A percentile compares a stretch with the other conserved stretches of the same genome.
Conservation (phyloP, 371 early-diverging fungal genomes). For the Mucor irregularis region DNA sequence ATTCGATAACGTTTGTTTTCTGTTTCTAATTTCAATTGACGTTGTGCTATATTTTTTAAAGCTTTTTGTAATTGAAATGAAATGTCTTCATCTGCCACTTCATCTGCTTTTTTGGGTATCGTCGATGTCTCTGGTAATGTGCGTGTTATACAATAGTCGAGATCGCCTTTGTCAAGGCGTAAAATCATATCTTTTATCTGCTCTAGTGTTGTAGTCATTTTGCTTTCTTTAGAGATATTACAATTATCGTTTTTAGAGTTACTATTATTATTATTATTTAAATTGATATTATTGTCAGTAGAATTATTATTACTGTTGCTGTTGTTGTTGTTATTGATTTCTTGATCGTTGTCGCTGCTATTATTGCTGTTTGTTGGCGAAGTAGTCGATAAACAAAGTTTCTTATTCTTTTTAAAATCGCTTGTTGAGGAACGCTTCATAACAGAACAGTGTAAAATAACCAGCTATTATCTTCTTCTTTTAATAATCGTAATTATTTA, state of each 20-base stretch:
- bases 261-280: background rate
- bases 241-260: no score
- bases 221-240: background rate
- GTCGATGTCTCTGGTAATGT: background rate
- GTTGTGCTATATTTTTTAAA: slow-evolving; percentile 39
- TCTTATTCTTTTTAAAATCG: slow-evolving; percentile 29
- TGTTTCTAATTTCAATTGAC: slow-evolving; percentile 40
- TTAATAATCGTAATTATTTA: no score
- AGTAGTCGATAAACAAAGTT: slow-evolving; percentile 25
- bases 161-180: slow-evolving; percentile 32
- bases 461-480: no score
- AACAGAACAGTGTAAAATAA: no score
- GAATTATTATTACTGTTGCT: background rate
- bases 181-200: slow-evolving; percentile 29
- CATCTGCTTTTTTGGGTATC: background rate
- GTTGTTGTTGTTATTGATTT: background rate
- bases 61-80: slow-evolving; percentile 27
- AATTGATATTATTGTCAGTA: background rate
- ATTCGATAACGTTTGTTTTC: slow-evolving; percentile 41
- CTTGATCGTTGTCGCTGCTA: no score
- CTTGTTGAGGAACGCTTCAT: slow-evolving; percentile 43
- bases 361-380: no score
- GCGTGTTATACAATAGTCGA: slow-evolving; percentile 21
- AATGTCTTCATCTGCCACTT: slow-evolving; percentile 9
- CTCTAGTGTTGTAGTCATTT: slow-evolving; percentile 19